Percentiles rank a stretch among this genome's conserved stretches.
Evolutionary conservation across 306 rosid species (phyloP).

Genomic region (Acacia confusa): DNA sequence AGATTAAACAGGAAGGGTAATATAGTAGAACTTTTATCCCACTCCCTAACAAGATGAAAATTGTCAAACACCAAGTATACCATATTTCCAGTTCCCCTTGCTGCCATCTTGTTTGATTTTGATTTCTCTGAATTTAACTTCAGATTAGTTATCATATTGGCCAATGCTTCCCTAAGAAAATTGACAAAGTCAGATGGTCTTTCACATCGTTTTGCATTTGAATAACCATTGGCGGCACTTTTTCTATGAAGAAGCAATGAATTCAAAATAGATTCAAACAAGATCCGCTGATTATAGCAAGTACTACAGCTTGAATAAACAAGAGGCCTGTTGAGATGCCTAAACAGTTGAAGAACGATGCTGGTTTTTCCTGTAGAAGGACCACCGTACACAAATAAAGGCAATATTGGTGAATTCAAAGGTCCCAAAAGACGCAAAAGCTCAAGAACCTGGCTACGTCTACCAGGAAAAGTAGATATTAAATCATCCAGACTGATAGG

Average conservation of each 20-base stretch:
- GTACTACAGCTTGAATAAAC: conserved; percentile 85
- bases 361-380: conserved; percentile 85
- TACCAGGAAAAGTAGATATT: conserved; percentile 64
- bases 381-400: conserved; percentile 81
- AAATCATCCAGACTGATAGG: conserved; percentile 61
- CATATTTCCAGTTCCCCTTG: conserved; percentile 63
- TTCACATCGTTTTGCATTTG: conserved; percentile 74
- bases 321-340: conserved; percentile 77
- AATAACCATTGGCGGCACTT: conserved; percentile 62
- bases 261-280: conserved; percentile 82
- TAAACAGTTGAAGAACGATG: conserved; percentile 57
- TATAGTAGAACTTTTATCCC: conserved; percentile 82
- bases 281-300: conserved; percentile 70
- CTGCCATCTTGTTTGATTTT: conserved; percentile 39
- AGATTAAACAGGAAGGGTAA: conserved; percentile 78
- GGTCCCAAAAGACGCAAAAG: conserved; percentile 69
- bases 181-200: conserved; percentile 81
- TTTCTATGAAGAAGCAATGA: conserved; percentile 73
- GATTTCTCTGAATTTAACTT: conserved; percentile 47
- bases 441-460: conserved; percentile 66
- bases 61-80: conserved; percentile 83
- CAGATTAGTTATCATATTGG: conserved; percentile 44
- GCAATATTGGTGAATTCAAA: conserved; percentile 73
- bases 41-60: conserved; percentile 75
- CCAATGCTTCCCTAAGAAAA: conserved; percentile 76